These are phyloP conservation scores for Helianthus tuberosus DNA, from an alignment of 129 eudicot species.

Conservation along the genomic window DNA sequence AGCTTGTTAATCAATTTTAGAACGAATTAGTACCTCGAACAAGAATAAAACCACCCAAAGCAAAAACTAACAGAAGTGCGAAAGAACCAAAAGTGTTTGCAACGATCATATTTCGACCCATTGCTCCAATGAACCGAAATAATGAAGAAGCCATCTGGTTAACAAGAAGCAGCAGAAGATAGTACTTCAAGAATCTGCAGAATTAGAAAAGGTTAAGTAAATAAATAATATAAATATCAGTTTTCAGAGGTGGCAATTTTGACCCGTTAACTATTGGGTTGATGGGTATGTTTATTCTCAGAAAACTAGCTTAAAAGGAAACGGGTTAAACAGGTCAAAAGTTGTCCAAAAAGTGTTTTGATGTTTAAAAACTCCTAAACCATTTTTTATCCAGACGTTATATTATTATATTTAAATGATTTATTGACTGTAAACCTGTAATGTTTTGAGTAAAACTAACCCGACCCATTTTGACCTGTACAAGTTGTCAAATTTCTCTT, in stretches of 20 bases:
- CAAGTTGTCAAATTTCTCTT: too few species aligned
- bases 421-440: too few species aligned
- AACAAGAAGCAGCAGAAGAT: slow-evolving; percentile 37
- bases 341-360: not conserved
- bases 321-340: not conserved
- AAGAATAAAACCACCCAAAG: slow-evolving; percentile 54
- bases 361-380: not conserved
- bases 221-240: not conserved
- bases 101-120: slow-evolving; percentile 63
- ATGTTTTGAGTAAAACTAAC: not conserved
- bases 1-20: not conserved
- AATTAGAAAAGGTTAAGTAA: slow-evolving; percentile 8
- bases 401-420: too few species aligned
- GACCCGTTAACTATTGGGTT: not conserved
- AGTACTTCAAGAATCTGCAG: slow-evolving; percentile 64
- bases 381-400: not conserved
- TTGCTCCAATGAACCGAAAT: slow-evolving; percentile 56
- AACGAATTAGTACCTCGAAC: slow-evolving; percentile 36
- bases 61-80: slow-evolving; percentile 43
- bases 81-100: slow-evolving; percentile 66
- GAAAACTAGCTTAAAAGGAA: not conserved
- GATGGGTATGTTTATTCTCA: not conserved
- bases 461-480: not conserved
- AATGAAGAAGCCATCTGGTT: slow-evolving; percentile 57
- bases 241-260: not conserved